Evolutionary conservation across 129 eudicot genomes (phyloP), one percentile per base, ranked within the genome.

Genomic region (Arctium lappa): DNA sequence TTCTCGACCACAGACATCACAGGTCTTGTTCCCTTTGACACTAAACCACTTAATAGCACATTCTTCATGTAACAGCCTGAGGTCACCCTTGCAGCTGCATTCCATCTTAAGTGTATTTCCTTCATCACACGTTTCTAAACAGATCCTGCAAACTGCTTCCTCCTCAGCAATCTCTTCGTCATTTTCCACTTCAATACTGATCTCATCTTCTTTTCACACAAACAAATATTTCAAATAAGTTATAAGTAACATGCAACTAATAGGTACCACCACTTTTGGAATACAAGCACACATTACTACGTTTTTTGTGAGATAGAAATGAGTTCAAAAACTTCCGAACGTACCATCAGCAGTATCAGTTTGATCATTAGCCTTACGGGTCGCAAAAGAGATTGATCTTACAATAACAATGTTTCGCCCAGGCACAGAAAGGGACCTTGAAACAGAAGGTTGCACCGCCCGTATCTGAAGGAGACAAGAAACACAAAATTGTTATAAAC

Each of bases 121-220:
- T 88, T 90, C 97, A 39, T 93, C 97, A 78, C 93, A 93, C 46
- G 89, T 77, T 36, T 89, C 97, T 0, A 87, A 85, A 81, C 99
- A 95, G 87, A 95, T 95, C 86, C 99, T 91, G 83, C 99, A 95
- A 60, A 88, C 87, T 69, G 97, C 97, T 93, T 93, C 99, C 85
- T 95, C 98, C 88, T 95, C 99, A 12, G 92, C 97, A 34, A 95
- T 95, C 87, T 95, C 99, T 86, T 93, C 90, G 69, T 95, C 97
- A 22, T 87, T 76, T 82, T 86, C 92, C 66, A 76, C 87, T 79
- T 91, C 90, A 78, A 86, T 82, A 70, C 88, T 82, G 77, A 38
- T 83, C 81, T 91, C 81, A 87, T 89, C 97, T 91, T 82, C 75
- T 10, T 50, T 83, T 72, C n/a, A 66, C 85, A 79, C 73, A 22